phyloP scores from a whole-genome alignment of 306 rosid species.

The Trifolium dubium region DNA sequence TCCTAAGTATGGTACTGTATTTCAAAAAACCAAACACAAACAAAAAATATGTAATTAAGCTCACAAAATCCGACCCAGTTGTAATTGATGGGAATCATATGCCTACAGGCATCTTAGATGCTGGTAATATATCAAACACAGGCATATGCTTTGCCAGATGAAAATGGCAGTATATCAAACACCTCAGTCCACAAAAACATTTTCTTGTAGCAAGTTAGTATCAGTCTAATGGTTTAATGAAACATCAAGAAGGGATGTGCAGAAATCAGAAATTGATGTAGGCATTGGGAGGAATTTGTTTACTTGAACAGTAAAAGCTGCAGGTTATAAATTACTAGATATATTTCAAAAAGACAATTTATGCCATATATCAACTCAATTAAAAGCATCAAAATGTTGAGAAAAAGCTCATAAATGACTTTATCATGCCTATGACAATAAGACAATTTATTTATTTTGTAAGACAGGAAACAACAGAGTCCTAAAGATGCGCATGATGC shows the following conservation, averaged over 20 bases:
- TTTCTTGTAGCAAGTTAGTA: neutral
- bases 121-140: neutral
- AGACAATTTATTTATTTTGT: slow-evolving; percentile 8
- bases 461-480: neutral
- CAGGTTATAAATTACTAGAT: neutral
- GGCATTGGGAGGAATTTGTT: neutral
- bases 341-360: slow-evolving; percentile 20
- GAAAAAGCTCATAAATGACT: neutral
- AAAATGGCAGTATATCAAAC: slow-evolving; percentile 3
- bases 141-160: slow-evolving; percentile 3
- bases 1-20: neutral
- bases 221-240: neutral
- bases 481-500: neutral
- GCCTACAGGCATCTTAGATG: slow-evolving; percentile 7
- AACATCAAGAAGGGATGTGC: slow-evolving; percentile 1
- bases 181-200: neutral
- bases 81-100: neutral
- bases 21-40: neutral
- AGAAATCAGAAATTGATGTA: neutral
- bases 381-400: slow-evolving; percentile 9
- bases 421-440: neutral
- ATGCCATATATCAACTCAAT: neutral
- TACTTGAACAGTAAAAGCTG: neutral
- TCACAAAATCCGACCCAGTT: slow-evolving; percentile 7
- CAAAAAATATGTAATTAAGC: neutral